Conservation (phyloP, 1,139 yeast species). For the Debaryomyces subglobosus region DNA sequence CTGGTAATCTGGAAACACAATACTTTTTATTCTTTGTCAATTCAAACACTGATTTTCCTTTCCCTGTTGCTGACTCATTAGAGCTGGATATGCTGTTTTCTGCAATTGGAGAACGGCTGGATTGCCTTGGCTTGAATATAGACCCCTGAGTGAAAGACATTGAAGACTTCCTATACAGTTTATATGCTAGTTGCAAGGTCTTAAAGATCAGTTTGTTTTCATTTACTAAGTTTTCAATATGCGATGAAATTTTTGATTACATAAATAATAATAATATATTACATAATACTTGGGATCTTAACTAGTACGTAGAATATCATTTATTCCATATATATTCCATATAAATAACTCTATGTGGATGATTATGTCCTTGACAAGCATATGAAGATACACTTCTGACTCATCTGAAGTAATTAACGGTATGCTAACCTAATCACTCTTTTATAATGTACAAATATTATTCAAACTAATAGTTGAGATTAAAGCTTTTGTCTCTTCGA, state of each 20-base stretch:
- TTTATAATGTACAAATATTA: slow-evolving; percentile 7
- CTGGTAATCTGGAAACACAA: slow-evolving; percentile 62
- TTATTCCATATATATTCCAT: slow-evolving; percentile 1
- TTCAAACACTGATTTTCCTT: slow-evolving; percentile 33
- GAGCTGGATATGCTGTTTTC: slow-evolving; percentile 1
- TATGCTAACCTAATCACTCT: background rate
- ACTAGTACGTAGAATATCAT: background rate
- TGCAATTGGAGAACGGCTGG: slow-evolving; percentile 3
- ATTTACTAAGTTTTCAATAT: slow-evolving; percentile 1
- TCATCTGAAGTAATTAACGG: background rate
- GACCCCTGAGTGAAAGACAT: slow-evolving; percentile 15
- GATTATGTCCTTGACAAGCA: background rate
- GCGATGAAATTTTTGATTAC: slow-evolving; percentile 8
- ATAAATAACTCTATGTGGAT: background rate
- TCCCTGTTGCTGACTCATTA: slow-evolving; percentile 3
- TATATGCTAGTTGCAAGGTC: background rate
- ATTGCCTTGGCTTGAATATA: slow-evolving; percentile 18
- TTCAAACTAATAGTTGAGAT: background rate
- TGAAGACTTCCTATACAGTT: slow-evolving; percentile 7
- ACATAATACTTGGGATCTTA: background rate
- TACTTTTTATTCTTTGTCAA: slow-evolving; percentile 64
- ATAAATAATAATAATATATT: background rate
- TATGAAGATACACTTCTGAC: background rate
- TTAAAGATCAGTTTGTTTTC: slow-evolving; percentile 5
- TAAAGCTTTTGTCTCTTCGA: slow-evolving; percentile 38